These are phyloP conservation scores for Brassica carinata DNA, from an alignment of 345 rosid genomes.

Conservation along the genomic window DNA sequence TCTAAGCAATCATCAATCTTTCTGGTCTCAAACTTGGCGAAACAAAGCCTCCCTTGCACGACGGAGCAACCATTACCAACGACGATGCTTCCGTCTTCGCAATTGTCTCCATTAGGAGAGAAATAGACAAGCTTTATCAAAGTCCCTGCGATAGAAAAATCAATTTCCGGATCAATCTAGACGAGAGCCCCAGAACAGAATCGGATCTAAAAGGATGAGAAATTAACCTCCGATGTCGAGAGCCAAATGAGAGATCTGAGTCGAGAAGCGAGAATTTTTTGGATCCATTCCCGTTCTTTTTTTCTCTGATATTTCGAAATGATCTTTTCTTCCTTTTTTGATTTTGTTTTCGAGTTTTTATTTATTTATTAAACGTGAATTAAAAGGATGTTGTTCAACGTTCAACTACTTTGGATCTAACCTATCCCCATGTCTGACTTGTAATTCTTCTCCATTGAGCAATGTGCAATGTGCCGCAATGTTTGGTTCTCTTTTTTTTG, in stretches of 20 bases:
- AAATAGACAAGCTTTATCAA: conserved; percentile 83
- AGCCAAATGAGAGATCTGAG: conserved; percentile 72
- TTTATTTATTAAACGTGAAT: conserved; percentile 5
- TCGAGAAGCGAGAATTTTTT: conserved; percentile 15
- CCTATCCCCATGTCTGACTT: conserved; percentile 38
- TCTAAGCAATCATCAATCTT: conserved; percentile 82
- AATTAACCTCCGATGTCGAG: conserved; percentile 84
- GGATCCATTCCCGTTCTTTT: conserved; percentile 31
- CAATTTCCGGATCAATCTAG: background rate
- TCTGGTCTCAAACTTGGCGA: conserved; percentile 84
- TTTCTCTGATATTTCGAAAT: background rate
- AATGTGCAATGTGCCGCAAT: conserved; percentile 22
- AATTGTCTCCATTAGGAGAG: conserved; percentile 46
- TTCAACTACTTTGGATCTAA: conserved; percentile 39
- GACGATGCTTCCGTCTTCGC: conserved; percentile 36
- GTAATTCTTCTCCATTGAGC: conserved; percentile 13
- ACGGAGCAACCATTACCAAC: conserved; percentile 33
- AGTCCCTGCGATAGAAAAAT: conserved; percentile 58
- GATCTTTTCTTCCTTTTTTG: background rate
- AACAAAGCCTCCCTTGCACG: conserved; percentile 69
- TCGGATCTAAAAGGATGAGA: background rate
- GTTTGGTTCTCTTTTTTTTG: conserved; percentile 15
- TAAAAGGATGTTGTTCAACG: conserved; percentile 11
- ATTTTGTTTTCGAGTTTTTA: background rate
- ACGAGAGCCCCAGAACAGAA: background rate